Percentiles rank a stretch among this genome's conserved stretches.
These are phyloP conservation scores for Trichoderma endophyticum DNA, from an alignment of 2,329 filamentous ascomycete species.

Conservation along the genomic window DNA sequence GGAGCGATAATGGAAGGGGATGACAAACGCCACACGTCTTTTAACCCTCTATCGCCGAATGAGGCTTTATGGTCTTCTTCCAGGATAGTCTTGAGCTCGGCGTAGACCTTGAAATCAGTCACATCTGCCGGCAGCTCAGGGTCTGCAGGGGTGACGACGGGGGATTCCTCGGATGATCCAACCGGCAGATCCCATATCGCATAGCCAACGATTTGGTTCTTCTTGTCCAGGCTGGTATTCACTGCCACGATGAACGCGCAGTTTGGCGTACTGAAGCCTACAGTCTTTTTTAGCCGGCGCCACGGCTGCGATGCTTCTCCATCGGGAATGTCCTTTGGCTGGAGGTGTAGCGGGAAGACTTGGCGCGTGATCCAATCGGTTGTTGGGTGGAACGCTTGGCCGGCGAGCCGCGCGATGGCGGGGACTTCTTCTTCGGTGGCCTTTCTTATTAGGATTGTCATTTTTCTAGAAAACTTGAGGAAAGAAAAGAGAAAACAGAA, in stretches of 20 bases:
- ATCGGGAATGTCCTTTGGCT: background rate
- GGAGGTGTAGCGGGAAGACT: slow-evolving; percentile 19
- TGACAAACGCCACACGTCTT: slow-evolving; percentile 22
- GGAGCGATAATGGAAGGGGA: background rate
- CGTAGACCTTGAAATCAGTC: slow-evolving; percentile 15
- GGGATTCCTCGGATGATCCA: background rate
- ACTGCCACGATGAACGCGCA: slow-evolving; percentile 17
- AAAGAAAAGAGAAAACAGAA: background rate
- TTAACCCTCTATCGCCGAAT: slow-evolving; percentile 19
- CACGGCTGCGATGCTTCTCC: slow-evolving; percentile 2
- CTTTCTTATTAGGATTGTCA: slow-evolving; percentile 20
- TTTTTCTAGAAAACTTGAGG: background rate
- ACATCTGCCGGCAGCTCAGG: slow-evolving; percentile 1
- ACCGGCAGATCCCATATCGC: slow-evolving; percentile 12
- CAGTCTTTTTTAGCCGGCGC: slow-evolving; percentile 18
- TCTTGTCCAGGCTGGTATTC: background rate
- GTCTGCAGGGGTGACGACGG: background rate
- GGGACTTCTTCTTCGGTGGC: slow-evolving; percentile 20
- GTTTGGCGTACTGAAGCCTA: background rate
- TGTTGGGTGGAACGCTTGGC: slow-evolving; percentile 19
- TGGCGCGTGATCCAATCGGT: slow-evolving; percentile 21
- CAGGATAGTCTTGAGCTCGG: slow-evolving; percentile 8
- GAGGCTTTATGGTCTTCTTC: slow-evolving; percentile 11
- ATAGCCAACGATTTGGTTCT: slow-evolving; percentile 18
- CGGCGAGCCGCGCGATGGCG: slow-evolving; percentile 19